Percentiles rank a stretch among this genome's conserved stretches.
Evolutionary conservation across 805 yeast species (phyloP).

Genomic region (Kodamaea hsintzibuensis): DNA sequence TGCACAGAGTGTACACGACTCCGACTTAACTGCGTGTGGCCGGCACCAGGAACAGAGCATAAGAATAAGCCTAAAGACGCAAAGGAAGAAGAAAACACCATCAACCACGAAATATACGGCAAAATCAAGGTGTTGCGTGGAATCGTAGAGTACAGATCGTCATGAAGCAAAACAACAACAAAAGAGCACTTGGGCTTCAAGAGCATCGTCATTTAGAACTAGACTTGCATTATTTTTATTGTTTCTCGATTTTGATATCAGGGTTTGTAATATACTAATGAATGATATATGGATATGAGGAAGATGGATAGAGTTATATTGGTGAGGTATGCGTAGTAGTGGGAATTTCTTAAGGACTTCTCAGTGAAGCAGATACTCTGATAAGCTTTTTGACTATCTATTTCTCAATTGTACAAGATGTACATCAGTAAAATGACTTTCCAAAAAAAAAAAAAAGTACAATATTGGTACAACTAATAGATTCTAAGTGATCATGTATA

Average conservation of each 20-base stretch:
- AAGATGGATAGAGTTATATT: too few species aligned
- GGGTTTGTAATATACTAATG: not conserved
- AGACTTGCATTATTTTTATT: not conserved
- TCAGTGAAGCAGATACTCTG: too few species aligned
- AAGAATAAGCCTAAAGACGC: slow-evolving; percentile 55
- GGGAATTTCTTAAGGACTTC: too few species aligned
- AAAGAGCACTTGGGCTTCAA: not conserved
- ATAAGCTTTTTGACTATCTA: too few species aligned
- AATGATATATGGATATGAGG: not conserved
- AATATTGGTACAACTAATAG: too few species aligned
- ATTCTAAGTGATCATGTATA: too few species aligned
- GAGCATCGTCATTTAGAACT: not conserved
- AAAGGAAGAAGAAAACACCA: slow-evolving; percentile 50
- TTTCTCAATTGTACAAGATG: too few species aligned
- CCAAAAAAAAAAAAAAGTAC: too few species aligned
- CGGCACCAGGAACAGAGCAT: slow-evolving; percentile 67
- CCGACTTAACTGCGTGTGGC: slow-evolving; percentile 69
- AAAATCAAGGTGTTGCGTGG: slow-evolving; percentile 63
- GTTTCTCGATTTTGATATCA: not conserved
- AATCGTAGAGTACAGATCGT: slow-evolving; percentile 49
- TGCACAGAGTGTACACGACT: slow-evolving; percentile 71
- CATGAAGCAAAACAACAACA: not conserved
- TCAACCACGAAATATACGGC: slow-evolving; percentile 56
- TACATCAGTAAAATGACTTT: too few species aligned
- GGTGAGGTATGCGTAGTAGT: too few species aligned